Evolutionary conservation across 176 grass and related monocot genomes (phyloP).

Genomic region (Lolium rigidum): DNA sequence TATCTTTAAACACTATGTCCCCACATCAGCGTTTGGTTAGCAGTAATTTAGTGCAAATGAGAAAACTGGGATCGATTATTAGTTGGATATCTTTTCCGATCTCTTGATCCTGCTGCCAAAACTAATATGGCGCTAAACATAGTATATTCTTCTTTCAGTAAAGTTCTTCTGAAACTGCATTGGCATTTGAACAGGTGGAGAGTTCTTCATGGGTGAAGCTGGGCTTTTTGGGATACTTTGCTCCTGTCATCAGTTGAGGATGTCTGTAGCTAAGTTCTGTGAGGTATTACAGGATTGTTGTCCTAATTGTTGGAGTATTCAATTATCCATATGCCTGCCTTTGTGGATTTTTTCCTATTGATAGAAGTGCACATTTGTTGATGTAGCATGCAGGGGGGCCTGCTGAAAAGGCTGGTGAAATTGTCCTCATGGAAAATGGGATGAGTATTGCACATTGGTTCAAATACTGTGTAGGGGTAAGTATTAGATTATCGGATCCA

Average conservation of each 20-base stretch:
- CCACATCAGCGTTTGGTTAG: slow-evolving; percentile 6
- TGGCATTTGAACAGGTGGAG: slow-evolving; percentile 69
- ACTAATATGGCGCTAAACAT: slow-evolving; percentile 10
- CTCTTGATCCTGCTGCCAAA: slow-evolving; percentile 22
- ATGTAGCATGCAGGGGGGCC: slow-evolving; percentile 79
- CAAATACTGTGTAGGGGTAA: slow-evolving; percentile 73
- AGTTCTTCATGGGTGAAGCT: slow-evolving; percentile 68
- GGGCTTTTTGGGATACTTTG: slow-evolving; percentile 81
- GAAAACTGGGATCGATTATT: slow-evolving; percentile 28
- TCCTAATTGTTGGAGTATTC: slow-evolving; percentile 27
- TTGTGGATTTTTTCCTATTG: not conserved
- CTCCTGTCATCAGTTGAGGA: slow-evolving; percentile 70
- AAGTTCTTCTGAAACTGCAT: slow-evolving; percentile 36
- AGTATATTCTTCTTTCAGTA: not conserved
- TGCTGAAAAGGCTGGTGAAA: slow-evolving; percentile 79
- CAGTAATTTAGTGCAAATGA: slow-evolving; percentile 14
- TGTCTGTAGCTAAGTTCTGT: slow-evolving; percentile 92
- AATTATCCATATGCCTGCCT: not conserved
- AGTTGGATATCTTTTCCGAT: slow-evolving; percentile 14
- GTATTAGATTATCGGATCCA: slow-evolving; percentile 24
- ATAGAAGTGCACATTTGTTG: slow-evolving; percentile 46
- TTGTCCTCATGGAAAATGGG: slow-evolving; percentile 86
- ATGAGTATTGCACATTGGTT: slow-evolving; percentile 86
- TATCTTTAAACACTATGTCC: not conserved
- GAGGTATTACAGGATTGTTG: slow-evolving; percentile 59